A percentile compares a stretch with the other conserved stretches of the same genome.
phyloP scores from a whole-genome alignment of 345 rosid species.

The Eucalyptus polybractea region DNA sequence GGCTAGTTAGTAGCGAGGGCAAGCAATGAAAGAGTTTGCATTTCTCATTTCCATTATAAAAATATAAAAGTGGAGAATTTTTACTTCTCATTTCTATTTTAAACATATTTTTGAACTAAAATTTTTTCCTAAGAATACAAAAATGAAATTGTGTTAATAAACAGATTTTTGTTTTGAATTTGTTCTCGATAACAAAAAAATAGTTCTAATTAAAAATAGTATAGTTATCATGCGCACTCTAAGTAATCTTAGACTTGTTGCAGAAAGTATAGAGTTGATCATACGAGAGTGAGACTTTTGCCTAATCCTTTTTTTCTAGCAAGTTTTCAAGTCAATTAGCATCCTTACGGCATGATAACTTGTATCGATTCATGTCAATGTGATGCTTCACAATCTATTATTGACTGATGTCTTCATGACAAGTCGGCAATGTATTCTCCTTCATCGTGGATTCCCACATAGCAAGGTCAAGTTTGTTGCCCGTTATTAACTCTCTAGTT shows the following conservation, averaged over 20 bases:
- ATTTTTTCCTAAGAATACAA: fast-evolving
- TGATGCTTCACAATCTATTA: not conserved
- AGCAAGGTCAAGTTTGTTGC: fast-evolving
- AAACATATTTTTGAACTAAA: too few species aligned
- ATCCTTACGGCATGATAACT: not conserved
- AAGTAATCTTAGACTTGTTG: fast-evolving
- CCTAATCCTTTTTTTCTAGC: not conserved
- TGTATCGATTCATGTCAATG: not conserved
- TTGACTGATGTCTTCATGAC: not conserved
- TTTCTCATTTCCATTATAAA: fast-evolving
- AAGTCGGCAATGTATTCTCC: not conserved
- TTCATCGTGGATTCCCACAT: not conserved
- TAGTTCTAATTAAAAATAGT: too few species aligned
- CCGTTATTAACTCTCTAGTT: too few species aligned
- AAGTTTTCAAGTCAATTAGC: not conserved
- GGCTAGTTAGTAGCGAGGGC: too few species aligned
- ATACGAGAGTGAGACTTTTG: fast-evolving
- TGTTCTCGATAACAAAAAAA: fast-evolving
- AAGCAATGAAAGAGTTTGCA: too few species aligned
- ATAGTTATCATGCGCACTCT: too few species aligned
- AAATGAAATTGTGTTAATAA: too few species aligned
- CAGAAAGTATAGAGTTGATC: fast-evolving
- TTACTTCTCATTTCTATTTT: fast-evolving
- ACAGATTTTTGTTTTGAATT: fast-evolving
- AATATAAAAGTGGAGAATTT: fast-evolving